Evolutionary conservation across 2,329 filamentous ascomycete species (phyloP).

Genomic region (Trichoderma sp.): DNA sequence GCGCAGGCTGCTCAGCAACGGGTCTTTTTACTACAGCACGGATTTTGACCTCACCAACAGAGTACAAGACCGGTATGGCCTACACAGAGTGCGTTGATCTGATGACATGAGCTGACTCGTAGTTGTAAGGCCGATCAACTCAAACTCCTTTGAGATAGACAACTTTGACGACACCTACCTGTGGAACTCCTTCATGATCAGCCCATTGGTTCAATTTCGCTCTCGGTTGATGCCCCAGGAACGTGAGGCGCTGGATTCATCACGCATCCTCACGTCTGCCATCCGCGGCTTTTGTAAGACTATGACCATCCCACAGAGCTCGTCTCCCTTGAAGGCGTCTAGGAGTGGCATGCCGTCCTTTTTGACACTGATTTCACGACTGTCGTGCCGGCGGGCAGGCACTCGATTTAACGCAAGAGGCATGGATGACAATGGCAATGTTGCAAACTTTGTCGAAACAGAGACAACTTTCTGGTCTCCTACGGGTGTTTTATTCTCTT

Average conservation of each 20-base stretch:
- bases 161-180: constrained; percentile 89
- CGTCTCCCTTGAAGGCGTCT: constrained; percentile 65
- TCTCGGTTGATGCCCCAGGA: constrained; percentile 74
- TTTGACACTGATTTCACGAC: constrained; percentile 83
- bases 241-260: constrained; percentile 76
- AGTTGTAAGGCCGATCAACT: constrained; percentile 63
- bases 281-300: constrained; percentile 91
- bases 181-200: constrained; percentile 99
- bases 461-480: constrained; percentile 91
- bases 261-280: constrained; percentile 85
- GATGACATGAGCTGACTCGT: constrained; percentile 20
- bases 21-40: constrained; percentile 97
- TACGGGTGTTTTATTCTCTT: constrained; percentile 78
- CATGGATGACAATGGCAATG: constrained; percentile 95
- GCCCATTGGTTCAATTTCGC: constrained; percentile 84
- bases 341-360: constrained; percentile 74
- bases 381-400: constrained; percentile 87
- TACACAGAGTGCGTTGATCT: not conserved
- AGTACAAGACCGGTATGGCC: constrained; percentile 73
- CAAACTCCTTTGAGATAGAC: constrained; percentile 81
- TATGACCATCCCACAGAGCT: constrained; percentile 75
- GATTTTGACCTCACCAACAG: constrained; percentile 96
- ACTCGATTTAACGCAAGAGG: constrained; percentile 96
- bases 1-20: constrained; percentile 87
- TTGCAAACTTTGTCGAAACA: constrained; percentile 98